phyloP scores from a whole-genome alignment of 805 yeast genomes.

The Huiozyma sinensis region DNA sequence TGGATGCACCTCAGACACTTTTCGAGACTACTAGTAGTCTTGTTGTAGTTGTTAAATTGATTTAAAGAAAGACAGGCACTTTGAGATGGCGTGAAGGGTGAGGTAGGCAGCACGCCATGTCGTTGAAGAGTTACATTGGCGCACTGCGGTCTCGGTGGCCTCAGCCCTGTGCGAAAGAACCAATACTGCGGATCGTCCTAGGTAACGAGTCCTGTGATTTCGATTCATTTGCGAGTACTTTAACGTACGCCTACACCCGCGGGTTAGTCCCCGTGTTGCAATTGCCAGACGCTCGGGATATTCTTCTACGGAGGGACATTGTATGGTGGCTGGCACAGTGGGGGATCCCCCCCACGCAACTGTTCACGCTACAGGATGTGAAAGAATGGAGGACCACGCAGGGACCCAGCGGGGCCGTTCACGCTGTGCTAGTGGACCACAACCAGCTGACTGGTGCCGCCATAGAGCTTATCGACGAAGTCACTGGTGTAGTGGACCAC shows the following conservation, averaged over 20 bases:
- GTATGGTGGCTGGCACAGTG: slow-evolving; percentile 34
- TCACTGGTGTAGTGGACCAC: slow-evolving; percentile 70
- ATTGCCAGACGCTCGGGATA: slow-evolving; percentile 49
- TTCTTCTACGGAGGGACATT: slow-evolving; percentile 63
- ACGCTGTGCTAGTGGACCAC: slow-evolving; percentile 71
- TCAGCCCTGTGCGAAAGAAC: too few species aligned
- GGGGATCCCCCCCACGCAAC: slow-evolving; percentile 35
- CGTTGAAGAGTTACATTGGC: too few species aligned
- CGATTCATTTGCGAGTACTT: slow-evolving; percentile 75
- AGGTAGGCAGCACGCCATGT: too few species aligned
- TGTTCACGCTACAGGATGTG: slow-evolving; percentile 65
- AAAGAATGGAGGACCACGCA: slow-evolving; percentile 6
- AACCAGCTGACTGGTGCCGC: slow-evolving; percentile 50
- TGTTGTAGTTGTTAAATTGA: neutral
- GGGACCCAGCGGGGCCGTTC: slow-evolving; percentile 14
- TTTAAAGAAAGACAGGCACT: too few species aligned
- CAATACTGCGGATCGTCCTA: slow-evolving; percentile 11
- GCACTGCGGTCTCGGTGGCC: too few species aligned
- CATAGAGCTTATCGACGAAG: slow-evolving; percentile 25
- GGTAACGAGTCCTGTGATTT: slow-evolving; percentile 87
- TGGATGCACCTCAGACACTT: too few species aligned
- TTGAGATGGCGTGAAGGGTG: too few species aligned
- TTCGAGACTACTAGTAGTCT: too few species aligned
- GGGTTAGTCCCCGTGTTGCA: slow-evolving; percentile 62
- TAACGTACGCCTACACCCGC: slow-evolving; percentile 55